Evolutionary conservation across 2,329 filamentous ascomycete genomes (phyloP).

Genomic region (Dichotomopilus funicola): DNA sequence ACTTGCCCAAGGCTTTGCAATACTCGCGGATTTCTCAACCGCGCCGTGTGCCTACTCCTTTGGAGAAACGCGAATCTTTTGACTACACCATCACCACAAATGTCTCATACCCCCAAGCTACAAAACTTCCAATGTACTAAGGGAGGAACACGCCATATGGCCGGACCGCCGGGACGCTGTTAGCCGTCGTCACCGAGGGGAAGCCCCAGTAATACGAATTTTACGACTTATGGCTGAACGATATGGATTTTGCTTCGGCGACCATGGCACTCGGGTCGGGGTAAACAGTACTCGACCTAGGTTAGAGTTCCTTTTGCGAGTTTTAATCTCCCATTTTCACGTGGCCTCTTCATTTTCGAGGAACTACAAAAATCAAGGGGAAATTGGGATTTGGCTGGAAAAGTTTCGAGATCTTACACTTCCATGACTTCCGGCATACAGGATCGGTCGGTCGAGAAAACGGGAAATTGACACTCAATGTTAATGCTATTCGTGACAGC

Average conservation of each 20-base stretch:
- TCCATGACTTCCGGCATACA: background rate
- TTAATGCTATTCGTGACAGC: too few relatives aligned
- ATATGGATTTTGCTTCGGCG: constrained; percentile 16
- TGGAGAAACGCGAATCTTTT: constrained; percentile 13
- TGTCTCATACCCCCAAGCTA: constrained; percentile 1
- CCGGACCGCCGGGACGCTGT: background rate
- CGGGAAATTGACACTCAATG: background rate
- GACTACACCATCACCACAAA: constrained; percentile 8
- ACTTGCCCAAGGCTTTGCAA: constrained; percentile 21
- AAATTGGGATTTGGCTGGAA: constrained; percentile 2
- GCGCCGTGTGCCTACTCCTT: constrained; percentile 8
- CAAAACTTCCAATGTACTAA: background rate
- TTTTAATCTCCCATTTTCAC: constrained; percentile 6
- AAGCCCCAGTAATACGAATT: constrained; percentile 1
- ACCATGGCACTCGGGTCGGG: constrained; percentile 11
- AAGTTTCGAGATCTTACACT: constrained; percentile 12
- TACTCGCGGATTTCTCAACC: constrained; percentile 11
- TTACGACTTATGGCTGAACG: constrained; percentile 19
- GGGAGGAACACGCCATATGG: background rate
- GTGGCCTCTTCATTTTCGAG: constrained; percentile 5
- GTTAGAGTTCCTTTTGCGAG: constrained; percentile 2
- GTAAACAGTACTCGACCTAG: constrained; percentile 19
- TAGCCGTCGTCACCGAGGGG: background rate
- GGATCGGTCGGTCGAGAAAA: background rate
- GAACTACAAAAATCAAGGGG: constrained; percentile 7